These are phyloP conservation scores for Kwoniella europaea DNA, from an alignment of 768 basidiomycete genomes.

Conservation along the genomic window DNA sequence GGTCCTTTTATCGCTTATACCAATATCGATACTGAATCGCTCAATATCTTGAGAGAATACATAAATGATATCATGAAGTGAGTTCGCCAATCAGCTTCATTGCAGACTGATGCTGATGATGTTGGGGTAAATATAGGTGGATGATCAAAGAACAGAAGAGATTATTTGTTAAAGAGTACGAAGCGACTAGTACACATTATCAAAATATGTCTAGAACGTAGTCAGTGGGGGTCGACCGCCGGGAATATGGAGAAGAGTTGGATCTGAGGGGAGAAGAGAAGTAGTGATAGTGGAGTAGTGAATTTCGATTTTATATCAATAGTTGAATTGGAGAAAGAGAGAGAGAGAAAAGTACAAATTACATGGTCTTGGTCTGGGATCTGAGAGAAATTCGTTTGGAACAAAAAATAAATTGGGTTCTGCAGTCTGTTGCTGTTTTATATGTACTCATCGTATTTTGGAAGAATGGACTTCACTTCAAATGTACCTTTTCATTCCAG, in stretches of 20 bases:
- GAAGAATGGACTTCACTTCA: too few relatives aligned
- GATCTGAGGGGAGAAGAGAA: not conserved
- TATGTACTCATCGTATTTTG: too few relatives aligned
- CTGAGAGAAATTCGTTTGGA: too few relatives aligned
- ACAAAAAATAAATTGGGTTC: too few relatives aligned
- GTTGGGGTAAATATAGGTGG: conserved; percentile 63
- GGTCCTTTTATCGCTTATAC: conserved; percentile 89
- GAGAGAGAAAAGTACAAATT: too few relatives aligned
- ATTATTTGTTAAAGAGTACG: conserved; percentile 79
- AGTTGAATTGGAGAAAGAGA: too few relatives aligned
- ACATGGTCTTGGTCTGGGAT: too few relatives aligned
- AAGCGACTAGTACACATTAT: conserved; percentile 74
- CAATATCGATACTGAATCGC: conserved; percentile 86
- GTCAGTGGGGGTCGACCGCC: not conserved
- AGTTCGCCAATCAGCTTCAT: conserved; percentile 44
- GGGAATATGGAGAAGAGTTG: not conserved
- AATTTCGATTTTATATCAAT: too few relatives aligned
- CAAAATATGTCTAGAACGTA: conserved; percentile 80
- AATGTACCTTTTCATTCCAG: too few relatives aligned
- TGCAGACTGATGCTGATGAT: conserved; percentile 5
- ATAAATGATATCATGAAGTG: conserved; percentile 84
- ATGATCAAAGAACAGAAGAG: conserved; percentile 75
- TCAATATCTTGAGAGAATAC: conserved; percentile 81
- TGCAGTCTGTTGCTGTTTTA: too few relatives aligned
- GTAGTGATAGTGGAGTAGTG: too few relatives aligned